Percentiles rank a stretch among this genome's conserved stretches.
These are phyloP conservation scores for Penicillium sp. DNA, from an alignment of 2,329 filamentous ascomycete genomes.

Conservation along the genomic window DNA sequence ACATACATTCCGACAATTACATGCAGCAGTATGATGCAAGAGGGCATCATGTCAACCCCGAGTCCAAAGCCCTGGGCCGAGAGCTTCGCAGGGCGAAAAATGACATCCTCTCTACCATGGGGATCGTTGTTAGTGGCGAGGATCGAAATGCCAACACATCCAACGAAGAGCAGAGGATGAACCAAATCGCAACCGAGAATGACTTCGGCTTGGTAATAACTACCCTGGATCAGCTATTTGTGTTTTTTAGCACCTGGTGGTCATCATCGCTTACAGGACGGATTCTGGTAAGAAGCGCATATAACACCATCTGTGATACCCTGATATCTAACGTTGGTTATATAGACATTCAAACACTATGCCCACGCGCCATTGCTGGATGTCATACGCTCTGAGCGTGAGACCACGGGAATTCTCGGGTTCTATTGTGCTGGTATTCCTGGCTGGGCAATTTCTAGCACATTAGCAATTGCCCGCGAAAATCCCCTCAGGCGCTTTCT, in stretches of 20 bases:
- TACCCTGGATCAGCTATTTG: constrained; percentile 42
- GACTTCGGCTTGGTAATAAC: constrained; percentile 45
- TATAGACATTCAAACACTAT: constrained; percentile 43
- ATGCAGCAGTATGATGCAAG: constrained; percentile 49
- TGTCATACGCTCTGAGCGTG: constrained; percentile 39
- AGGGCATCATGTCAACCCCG: constrained; percentile 48
- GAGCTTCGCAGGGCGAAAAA: constrained; percentile 50
- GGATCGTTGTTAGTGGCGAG: constrained; percentile 47
- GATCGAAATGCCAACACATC: constrained; percentile 35
- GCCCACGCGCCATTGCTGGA: constrained; percentile 36
- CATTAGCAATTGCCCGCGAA: constrained; percentile 39
- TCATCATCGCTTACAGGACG: constrained; percentile 38
- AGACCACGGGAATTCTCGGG: constrained; percentile 31
- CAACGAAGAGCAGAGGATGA: constrained; percentile 40
- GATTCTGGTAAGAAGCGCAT: constrained; percentile 35
- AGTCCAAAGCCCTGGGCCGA: constrained; percentile 40
- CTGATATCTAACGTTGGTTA: constrained; percentile 1
- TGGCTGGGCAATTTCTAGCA: constrained; percentile 38
- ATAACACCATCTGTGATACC: neutral
- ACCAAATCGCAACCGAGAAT: constrained; percentile 42
- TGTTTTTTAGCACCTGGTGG: constrained; percentile 46
- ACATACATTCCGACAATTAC: constrained; percentile 42
- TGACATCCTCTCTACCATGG: constrained; percentile 51
- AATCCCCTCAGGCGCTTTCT: constrained; percentile 38
- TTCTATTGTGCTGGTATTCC: constrained; percentile 46